Base-by-base conservation (phyloP, 257 asterid species). In the Echites panduratus region DNA sequence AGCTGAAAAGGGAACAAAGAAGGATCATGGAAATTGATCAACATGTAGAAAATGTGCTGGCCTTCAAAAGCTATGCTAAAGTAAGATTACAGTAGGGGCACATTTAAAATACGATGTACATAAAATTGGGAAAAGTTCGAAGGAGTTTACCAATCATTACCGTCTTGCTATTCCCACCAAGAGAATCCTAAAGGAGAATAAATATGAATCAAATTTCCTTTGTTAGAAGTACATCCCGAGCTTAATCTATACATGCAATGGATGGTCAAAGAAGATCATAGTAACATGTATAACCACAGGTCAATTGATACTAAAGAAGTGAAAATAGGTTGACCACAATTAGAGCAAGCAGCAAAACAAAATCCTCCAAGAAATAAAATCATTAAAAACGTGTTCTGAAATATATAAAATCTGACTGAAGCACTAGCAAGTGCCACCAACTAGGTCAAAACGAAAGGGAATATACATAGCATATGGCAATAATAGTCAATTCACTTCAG, bases 141-240 rank as follows among this genome's bases (percentile, higher is more conserved):
- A 58, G 48, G 72, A 82, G 26, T 82, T 56, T 91, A 94, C 99
- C 99, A n/a, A 95, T 95, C 99, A 95, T 95, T 66, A 95, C 83
- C 13, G 99, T 95, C 86, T 89, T 95, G 90, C 98, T 78, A 81
- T 95, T 95, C 54, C 99, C 99, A 5, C 99, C 99, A 29, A 95
- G 95, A 19, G 99, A 95, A 79, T 95, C 99, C 99, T 95, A 85
- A 68, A 77, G 79, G 66, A 73, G 47, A 61, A 72, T 58, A 67
- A 50, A 58, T 19, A 63, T 26, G 43, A 27, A 68, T 68, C 22
- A 68, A 20, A 41, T 44, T 45, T 49, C 7, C 8, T 11, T 41
- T 9, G 58, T 19, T 5, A 29, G 10, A 64, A 70, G 35, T 38
- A 59, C 35, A 63, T 71, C 32, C 19, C 6, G 48, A 44, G 53